phyloP scores from a whole-genome alignment of 495 filamentous ascomycete genomes.

The Lophiotrema nucula region DNA sequence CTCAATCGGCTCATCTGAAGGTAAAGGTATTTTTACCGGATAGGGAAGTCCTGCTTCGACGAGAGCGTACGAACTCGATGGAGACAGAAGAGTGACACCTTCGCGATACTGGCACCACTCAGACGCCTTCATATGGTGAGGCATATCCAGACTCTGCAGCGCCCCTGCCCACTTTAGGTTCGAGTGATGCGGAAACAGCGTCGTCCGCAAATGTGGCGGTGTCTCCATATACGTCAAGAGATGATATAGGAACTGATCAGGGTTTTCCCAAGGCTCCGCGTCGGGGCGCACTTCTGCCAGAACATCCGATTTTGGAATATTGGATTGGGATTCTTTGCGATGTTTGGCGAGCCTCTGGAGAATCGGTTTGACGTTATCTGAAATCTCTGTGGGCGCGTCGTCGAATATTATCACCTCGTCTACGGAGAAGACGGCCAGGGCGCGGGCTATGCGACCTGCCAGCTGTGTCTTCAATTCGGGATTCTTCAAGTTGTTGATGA shows the following conservation, averaged over 20 bases:
- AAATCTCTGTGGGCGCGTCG: constrained; percentile 46
- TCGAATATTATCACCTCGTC: constrained; percentile 77
- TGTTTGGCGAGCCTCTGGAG: constrained; percentile 7
- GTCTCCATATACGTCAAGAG: constrained; percentile 72
- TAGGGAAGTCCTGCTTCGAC: constrained; percentile 60
- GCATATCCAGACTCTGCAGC: constrained; percentile 71
- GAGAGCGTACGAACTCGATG: constrained; percentile 38
- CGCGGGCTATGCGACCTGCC: constrained; percentile 68
- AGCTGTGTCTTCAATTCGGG: constrained; percentile 62
- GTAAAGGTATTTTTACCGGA: constrained; percentile 45
- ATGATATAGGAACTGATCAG: constrained; percentile 69
- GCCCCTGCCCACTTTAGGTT: constrained; percentile 64
- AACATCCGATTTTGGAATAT: constrained; percentile 23
- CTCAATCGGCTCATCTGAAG: constrained; percentile 50
- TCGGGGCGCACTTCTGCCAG: constrained; percentile 45
- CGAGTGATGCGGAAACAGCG: constrained; percentile 68
- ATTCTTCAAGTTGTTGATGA: constrained; percentile 48
- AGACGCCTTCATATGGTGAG: constrained; percentile 64
- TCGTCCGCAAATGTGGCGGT: constrained; percentile 68
- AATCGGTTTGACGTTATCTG: background rate
- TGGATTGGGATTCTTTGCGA: too few relatives aligned
- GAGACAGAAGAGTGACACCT: constrained; percentile 55
- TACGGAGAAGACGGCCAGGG: constrained; percentile 69
- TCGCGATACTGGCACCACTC: constrained; percentile 72
- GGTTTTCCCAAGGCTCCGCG: constrained; percentile 65